Evolutionary conservation across 2,329 filamentous ascomycete species (phyloP).

Genomic region (Penicillium sp.): DNA sequence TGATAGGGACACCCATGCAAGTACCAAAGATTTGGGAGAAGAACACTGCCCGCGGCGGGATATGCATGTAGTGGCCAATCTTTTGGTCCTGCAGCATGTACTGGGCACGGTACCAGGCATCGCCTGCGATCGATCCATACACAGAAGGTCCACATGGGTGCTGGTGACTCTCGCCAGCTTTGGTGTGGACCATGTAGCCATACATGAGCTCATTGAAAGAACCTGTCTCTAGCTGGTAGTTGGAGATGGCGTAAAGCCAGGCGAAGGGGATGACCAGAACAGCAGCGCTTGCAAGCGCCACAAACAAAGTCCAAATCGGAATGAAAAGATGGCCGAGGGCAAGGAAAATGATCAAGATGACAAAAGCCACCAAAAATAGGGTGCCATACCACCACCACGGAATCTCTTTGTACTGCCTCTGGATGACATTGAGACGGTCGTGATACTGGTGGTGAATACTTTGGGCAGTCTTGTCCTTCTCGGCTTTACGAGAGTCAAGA

Average conservation of each 20-base stretch:
- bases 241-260: constrained; percentile 62
- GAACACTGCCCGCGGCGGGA: constrained; percentile 61
- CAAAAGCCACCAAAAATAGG: constrained; percentile 53
- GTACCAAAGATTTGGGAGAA: constrained; percentile 63
- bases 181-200: constrained; percentile 57
- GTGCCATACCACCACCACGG: constrained; percentile 60
- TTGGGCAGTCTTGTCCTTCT: constrained; percentile 28
- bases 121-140: constrained; percentile 61
- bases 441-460: constrained; percentile 57
- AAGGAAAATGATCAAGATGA: constrained; percentile 54
- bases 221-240: constrained; percentile 56
- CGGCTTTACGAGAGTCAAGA: constrained; percentile 36
- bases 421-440: constrained; percentile 61
- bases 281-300: constrained; percentile 57
- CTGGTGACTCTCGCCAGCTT: constrained; percentile 52
- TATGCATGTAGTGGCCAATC: constrained; percentile 66
- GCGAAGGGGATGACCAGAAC: constrained; percentile 59
- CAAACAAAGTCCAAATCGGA: constrained; percentile 61
- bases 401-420: constrained; percentile 59
- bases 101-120: constrained; percentile 62
- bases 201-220: constrained; percentile 63
- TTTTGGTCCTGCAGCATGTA: constrained; percentile 64
- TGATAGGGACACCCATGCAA: constrained; percentile 60
- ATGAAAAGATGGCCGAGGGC: constrained; percentile 58
- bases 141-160: constrained; percentile 61